Base-by-base conservation (phyloP, 345 rosid genomes). In the Dovyalis caffra region DNA sequence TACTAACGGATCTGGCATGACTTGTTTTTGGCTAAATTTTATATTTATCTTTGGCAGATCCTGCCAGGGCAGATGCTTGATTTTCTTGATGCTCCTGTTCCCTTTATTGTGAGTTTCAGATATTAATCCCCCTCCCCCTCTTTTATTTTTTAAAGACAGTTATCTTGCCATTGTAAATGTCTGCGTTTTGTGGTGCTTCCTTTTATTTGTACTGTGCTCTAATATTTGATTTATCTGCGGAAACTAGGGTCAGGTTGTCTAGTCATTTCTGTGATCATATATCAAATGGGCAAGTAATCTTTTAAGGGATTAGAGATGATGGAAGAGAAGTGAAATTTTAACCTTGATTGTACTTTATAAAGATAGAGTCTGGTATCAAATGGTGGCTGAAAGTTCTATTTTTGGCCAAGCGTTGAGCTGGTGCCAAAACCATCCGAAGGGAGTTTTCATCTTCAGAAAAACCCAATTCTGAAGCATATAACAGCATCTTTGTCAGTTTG, bases 11-110 rank as follows among this genome's bases (percentile, higher is more conserved):
- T 26, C 40, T 66, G 71, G n/a, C 6, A 20, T 37, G 2, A 71
- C 33, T 66, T 43, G n/a, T 18, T 66, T 43, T 40, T 15, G 45
- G 23, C 69, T 68, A 29, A 73, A 25, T n/a, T 79, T 29, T 73
- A 26, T 51, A 37, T 38, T 56, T 3, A 32, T 76, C 68, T 72
- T 60, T 76, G 68, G 32, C 92, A 95, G 99, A 84, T 95, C 82
- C 83, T 95, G 53, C 99, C 99, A 0, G 84, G 78, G 69, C 89
- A 81, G 86, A 92, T 95, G 98, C 77, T 89, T 75, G 99, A 95
- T 85, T 95, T 95, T 87, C 99, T 95, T 63, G 99, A 95, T 70
- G 98, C 99, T 2, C 99, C 99, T 5, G 99, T 95, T 87, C 99
- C 99, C 12, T 95, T 89, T 83, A 83, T 95, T 64, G 99, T 95